These are phyloP conservation scores for Excoecaria agallocha DNA, from an alignment of 345 rosid genomes.

Conservation along the genomic window DNA sequence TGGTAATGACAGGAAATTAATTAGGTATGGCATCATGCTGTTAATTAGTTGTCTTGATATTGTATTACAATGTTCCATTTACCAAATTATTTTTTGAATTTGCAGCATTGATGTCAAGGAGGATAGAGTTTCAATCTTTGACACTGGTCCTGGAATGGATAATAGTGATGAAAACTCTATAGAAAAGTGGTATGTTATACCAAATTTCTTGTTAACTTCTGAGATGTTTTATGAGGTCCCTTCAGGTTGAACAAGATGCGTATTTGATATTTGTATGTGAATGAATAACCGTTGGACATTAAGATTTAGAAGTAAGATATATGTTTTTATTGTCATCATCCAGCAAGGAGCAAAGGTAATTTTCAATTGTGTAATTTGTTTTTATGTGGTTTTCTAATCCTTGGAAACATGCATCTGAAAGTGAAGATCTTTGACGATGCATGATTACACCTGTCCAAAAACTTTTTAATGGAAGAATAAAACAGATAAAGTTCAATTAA, in stretches of 20 bases:
- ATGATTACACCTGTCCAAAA: not conserved
- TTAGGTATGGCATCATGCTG: slow-evolving; percentile 39
- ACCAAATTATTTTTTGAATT: not conserved
- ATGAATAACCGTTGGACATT: too few species aligned
- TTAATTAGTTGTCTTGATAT: not conserved
- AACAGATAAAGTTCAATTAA: too few species aligned
- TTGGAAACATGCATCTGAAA: not conserved
- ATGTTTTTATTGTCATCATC: not conserved
- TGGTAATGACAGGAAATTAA: slow-evolving; percentile 38
- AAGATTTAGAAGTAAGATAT: too few species aligned
- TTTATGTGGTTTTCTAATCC: not conserved
- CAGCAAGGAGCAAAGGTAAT: not conserved
- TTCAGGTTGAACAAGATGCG: not conserved
- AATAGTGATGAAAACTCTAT: slow-evolving; percentile 51
- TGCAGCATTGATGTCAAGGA: slow-evolving; percentile 54
- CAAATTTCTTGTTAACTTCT: not conserved
- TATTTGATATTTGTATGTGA: not conserved
- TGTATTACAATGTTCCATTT: not conserved
- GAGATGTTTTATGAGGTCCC: not conserved
- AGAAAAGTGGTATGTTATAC: slow-evolving; percentile 50
- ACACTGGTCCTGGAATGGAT: slow-evolving; percentile 84
- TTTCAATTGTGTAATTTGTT: not conserved
- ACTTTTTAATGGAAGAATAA: too few species aligned
- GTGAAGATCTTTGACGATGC: not conserved
- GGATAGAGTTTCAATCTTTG: slow-evolving; percentile 57